Evolutionary conservation across 1,284 basidiomycete species (phyloP).

Genomic region (Moesziomyces antarcticus): DNA sequence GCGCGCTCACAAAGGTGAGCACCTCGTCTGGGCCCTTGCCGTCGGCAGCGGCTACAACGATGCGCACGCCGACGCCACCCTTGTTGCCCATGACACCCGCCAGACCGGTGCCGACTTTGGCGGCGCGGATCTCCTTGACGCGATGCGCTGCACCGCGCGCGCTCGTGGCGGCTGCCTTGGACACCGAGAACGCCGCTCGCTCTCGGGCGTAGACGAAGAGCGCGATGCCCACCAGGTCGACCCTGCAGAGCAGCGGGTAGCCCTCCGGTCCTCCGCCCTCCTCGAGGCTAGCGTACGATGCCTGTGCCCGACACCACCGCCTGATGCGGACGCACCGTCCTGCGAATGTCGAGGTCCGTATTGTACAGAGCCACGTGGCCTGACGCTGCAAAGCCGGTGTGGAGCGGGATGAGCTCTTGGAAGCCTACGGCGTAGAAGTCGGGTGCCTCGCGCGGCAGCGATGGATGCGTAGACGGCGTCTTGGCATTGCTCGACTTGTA

Average conservation of each 20-base stretch:
- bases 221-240: constrained; percentile 62
- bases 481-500: constrained; percentile 42
- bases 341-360: constrained; percentile 73
- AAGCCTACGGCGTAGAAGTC: constrained; percentile 90
- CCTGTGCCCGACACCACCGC: constrained; percentile 59
- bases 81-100: constrained; percentile 85
- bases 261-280: constrained; percentile 63
- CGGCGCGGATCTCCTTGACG: constrained; percentile 61
- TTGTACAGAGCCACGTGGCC: constrained; percentile 73
- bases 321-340: constrained; percentile 64
- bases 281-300: constrained; percentile 60
- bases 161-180: constrained; percentile 77
- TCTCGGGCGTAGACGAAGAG: constrained; percentile 80
- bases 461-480: constrained; percentile 34
- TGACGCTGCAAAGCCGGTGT: constrained; percentile 60
- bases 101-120: constrained; percentile 65
- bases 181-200: constrained; percentile 68
- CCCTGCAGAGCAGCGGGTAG: constrained; percentile 57
- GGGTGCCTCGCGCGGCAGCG: constrained; percentile 58
- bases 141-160: constrained; percentile 72
- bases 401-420: constrained; percentile 85
- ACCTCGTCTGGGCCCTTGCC: constrained; percentile 44
- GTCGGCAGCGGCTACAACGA: constrained; percentile 73
- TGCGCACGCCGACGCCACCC: constrained; percentile 87
- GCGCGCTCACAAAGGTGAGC: constrained; percentile 87